Percentiles rank a stretch among this genome's conserved stretches.
phyloP scores from a whole-genome alignment of 441 rosid genomes.

The Syzygium syzygioides region DNA sequence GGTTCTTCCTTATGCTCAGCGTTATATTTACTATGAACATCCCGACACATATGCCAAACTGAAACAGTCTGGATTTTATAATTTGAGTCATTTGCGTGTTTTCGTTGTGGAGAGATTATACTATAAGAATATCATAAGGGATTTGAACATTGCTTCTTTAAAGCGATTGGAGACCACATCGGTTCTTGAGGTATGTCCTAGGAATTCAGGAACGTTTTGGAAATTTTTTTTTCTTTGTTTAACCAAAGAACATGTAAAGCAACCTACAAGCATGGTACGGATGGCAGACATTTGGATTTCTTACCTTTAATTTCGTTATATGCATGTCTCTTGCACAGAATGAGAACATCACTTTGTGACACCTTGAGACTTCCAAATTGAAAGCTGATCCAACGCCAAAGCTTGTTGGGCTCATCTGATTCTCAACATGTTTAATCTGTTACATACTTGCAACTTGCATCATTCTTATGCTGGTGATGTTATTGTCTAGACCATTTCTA shows the following conservation, averaged over 20 bases:
- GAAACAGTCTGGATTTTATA: not conserved
- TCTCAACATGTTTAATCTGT: not conserved
- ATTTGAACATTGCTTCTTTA: not conserved
- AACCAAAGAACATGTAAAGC: not conserved
- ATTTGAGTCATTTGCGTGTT: not conserved
- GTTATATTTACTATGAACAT: not conserved
- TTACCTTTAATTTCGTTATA: not conserved
- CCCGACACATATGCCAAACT: not conserved
- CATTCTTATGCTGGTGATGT: not conserved
- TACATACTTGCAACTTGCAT: not conserved
- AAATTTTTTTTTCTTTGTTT: not conserved
- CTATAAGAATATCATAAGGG: not conserved
- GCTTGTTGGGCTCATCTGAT: not conserved
- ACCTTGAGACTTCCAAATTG: not conserved
- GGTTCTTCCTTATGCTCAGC: slow-evolving; percentile 1
- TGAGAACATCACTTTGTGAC: not conserved
- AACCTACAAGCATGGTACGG: not conserved
- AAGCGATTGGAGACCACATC: not conserved
- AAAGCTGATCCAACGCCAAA: not conserved
- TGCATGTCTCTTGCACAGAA: not conserved
- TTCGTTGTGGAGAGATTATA: not conserved
- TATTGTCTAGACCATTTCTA: not conserved
- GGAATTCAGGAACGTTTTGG: not conserved
- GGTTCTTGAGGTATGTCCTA: not conserved
- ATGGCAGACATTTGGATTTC: not conserved